Conservation (phyloP, 2,329 filamentous ascomycete genomes). For the Talaromyces sp. region DNA sequence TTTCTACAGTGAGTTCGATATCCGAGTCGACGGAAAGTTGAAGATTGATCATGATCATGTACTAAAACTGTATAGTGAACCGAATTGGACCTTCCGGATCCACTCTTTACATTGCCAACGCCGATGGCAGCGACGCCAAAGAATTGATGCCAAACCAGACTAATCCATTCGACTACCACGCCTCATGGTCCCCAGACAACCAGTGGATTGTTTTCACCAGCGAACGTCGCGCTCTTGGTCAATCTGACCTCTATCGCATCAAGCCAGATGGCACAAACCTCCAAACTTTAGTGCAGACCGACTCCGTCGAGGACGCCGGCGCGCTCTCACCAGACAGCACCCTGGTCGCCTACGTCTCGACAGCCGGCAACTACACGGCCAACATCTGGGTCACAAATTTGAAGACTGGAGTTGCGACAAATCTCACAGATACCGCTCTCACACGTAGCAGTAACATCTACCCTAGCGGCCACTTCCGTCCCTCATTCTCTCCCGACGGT, state of each 20-base stretch:
- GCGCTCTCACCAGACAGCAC: slow-evolving; percentile 40
- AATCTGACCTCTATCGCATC: slow-evolving; percentile 43
- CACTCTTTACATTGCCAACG: slow-evolving; percentile 35
- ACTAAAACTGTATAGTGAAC: slow-evolving; percentile 27
- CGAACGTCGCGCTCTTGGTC: slow-evolving; percentile 41
- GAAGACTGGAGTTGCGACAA: slow-evolving; percentile 25
- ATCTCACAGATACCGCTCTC: too few relatives aligned
- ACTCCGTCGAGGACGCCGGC: slow-evolving; percentile 19
- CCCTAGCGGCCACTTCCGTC: background rate
- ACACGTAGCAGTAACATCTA: background rate
- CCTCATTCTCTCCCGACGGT: background rate
- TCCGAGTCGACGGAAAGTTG: background rate
- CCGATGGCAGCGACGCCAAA: slow-evolving; percentile 40
- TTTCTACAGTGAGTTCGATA: background rate
- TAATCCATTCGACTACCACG: slow-evolving; percentile 41
- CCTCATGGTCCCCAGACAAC: slow-evolving; percentile 38
- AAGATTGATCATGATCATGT: background rate
- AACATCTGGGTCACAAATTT: slow-evolving; percentile 45
- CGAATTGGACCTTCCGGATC: slow-evolving; percentile 33
- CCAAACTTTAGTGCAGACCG: background rate
- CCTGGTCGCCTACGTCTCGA: slow-evolving; percentile 42
- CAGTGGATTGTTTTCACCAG: slow-evolving; percentile 42
- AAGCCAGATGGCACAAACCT: slow-evolving; percentile 36
- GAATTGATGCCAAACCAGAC: slow-evolving; percentile 30
- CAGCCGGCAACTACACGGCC: slow-evolving; percentile 32